Percentiles rank a stretch among this genome's conserved stretches.
Conservation (phyloP, 306 rosid genomes). For the Argentina anserina region DNA sequence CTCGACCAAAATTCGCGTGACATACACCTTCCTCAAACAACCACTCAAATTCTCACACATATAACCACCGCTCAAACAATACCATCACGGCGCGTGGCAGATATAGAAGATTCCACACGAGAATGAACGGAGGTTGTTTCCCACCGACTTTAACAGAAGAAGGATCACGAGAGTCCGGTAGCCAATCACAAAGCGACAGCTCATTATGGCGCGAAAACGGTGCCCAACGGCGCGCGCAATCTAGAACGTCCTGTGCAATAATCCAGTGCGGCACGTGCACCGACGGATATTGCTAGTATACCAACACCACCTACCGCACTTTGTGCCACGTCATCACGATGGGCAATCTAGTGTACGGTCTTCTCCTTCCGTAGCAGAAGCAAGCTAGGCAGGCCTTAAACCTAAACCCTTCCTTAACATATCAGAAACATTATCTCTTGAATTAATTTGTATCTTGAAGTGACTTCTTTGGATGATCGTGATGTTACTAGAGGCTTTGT, state of each 20-base stretch:
- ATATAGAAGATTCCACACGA: neutral
- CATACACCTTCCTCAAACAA: neutral
- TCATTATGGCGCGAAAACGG: constrained; percentile 8
- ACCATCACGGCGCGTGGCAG: neutral
- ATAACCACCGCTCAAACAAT: neutral
- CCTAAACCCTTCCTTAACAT: neutral
- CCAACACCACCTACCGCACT: constrained; percentile 2
- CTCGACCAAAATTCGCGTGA: neutral
- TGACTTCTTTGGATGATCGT: neutral
- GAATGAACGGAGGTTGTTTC: constrained; percentile 15
- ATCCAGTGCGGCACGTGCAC: constrained; percentile 42
- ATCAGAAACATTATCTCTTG: no score
- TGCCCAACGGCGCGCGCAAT: neutral
- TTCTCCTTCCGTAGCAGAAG: neutral
- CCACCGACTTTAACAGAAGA: constrained; percentile 46
- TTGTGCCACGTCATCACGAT: constrained; percentile 13
- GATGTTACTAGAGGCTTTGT: no score
- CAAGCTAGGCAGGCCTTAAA: neutral
- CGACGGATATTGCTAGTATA: constrained; percentile 33
- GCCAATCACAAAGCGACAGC: neutral
- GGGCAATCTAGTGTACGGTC: neutral
- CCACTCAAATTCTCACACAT: neutral
- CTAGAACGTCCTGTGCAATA: neutral
- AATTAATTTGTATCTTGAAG: neutral
- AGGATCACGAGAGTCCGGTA: constrained; percentile 11